Base-by-base conservation (phyloP, 2,329 filamentous ascomycete genomes). In the Metarhizium rileyi region DNA sequence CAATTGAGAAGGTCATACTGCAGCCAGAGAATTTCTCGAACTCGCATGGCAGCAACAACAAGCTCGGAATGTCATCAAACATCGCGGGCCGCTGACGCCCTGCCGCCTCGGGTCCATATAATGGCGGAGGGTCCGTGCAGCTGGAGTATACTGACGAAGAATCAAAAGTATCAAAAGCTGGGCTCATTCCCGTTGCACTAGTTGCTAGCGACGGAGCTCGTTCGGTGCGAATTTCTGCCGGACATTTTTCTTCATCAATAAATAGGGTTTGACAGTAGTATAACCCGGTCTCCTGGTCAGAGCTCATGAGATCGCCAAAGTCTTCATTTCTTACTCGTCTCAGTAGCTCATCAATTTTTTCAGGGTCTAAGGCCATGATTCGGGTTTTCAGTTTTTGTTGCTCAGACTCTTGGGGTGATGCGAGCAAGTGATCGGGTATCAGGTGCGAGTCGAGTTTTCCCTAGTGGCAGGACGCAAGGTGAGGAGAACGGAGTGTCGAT, bases 41-140 rank as follows among this genome's bases (percentile, higher is more conserved):
- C 49, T 79, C 76, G 63, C 74, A 78, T 12, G 67, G 67, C 22
- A 75, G 62, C 25, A 44, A 50, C 5, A 2, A 14, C 4, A 35
- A n/a, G n/a, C n/a, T n/a, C 22, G 27, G 14, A 49, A 27, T 5
- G 40, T 27, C 14, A 33, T 52, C 9, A 38, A 52, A 44, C 2
- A 56, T 35, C 14, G 50, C 10, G 9, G 54, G 48, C 8, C 50
- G 56, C 30, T 46, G 50, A 14, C 27, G 53, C 20, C 49, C 49
- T 12, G 47, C 48, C 44, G 50, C 54, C 23, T 56, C 36, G 36
- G 50, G 20, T 6, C 55, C 53, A 46, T 52, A 52, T 18, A 14
- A 27, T 22, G 48, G 54, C 50, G 55, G 57, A 40, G 63, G 58
- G 3, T 48, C 57, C 9, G 61, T 59, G 33, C 56, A 53, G 8